phyloP scores from a whole-genome alignment of 345 rosid genomes.

The Geranium brycei region DNA sequence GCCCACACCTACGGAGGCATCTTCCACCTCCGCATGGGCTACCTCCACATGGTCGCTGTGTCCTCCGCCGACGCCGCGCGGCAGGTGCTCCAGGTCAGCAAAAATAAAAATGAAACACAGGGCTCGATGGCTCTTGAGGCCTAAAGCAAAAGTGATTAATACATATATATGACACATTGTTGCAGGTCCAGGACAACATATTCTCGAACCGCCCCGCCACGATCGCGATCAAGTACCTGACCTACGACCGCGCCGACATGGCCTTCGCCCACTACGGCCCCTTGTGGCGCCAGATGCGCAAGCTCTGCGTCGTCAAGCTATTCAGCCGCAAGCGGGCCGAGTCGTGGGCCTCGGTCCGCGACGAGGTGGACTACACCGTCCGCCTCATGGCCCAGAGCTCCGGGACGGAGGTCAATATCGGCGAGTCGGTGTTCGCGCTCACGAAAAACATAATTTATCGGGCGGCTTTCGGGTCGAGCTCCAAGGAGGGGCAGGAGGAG shows the following conservation, averaged over 20 bases:
- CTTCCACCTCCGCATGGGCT: constrained; percentile 67
- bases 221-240: constrained; percentile 66
- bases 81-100: constrained; percentile 71
- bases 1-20: constrained; percentile 68
- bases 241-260: constrained; percentile 85
- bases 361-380: constrained; percentile 57
- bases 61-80: constrained; percentile 63
- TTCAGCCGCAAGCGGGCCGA: constrained; percentile 90
- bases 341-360: constrained; percentile 85
- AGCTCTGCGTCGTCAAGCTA: constrained; percentile 74
- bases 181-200: constrained; percentile 70
- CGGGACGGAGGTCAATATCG: constrained; percentile 53
- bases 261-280: constrained; percentile 97
- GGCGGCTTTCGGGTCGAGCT: constrained; percentile 67
- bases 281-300: constrained; percentile 95
- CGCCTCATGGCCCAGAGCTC: constrained; percentile 23
- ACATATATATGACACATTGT: too few species aligned
- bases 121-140: too few species aligned
- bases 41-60: constrained; percentile 52
- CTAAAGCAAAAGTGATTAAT: too few species aligned
- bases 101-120: too few species aligned
- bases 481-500: constrained; percentile 54
- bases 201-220: constrained; percentile 88
- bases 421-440: constrained; percentile 56
- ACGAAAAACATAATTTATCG: constrained; percentile 67